These are phyloP conservation scores for Limnomonas spitsbergensis DNA, from an alignment of 139 green algal species.

Conservation along the genomic window DNA sequence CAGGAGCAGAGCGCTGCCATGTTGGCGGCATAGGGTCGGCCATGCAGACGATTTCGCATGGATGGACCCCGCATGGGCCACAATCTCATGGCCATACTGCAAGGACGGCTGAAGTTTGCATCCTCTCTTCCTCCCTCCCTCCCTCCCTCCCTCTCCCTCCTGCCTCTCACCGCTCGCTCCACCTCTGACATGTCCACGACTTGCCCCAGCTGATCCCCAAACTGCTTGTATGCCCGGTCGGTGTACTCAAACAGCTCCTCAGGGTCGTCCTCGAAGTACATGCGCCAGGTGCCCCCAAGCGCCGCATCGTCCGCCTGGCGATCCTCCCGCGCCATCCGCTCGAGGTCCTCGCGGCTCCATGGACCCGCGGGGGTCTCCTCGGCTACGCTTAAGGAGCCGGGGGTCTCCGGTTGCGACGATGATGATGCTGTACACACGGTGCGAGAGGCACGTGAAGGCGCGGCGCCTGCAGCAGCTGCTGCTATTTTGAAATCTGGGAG, in stretches of 20 bases:
- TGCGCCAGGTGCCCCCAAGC: neutral
- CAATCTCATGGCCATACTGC: neutral
- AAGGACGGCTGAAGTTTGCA: neutral
- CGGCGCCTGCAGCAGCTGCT: no score
- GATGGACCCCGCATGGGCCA: neutral
- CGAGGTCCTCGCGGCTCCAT: neutral
- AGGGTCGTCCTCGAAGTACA: constrained; percentile 2
- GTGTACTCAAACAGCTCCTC: constrained; percentile 14
- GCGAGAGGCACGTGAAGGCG: no score
- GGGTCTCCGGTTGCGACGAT: neutral
- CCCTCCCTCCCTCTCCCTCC: neutral
- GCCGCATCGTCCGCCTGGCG: neutral
- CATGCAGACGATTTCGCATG: neutral
- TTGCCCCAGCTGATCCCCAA: neutral
- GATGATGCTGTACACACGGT: neutral
- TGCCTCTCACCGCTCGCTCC: neutral
- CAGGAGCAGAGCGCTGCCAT: no score
- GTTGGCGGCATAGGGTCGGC: no score
- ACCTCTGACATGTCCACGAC: neutral
- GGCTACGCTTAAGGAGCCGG: neutral
- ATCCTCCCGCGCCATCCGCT: neutral
- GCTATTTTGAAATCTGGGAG: no score
- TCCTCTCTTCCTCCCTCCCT: neutral
- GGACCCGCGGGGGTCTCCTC: neutral
- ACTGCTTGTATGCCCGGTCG: neutral